Percentiles rank a stretch among this genome's conserved stretches.
Conservation (phyloP, 768 basidiomycete species). For the Mycena amicta region DNA sequence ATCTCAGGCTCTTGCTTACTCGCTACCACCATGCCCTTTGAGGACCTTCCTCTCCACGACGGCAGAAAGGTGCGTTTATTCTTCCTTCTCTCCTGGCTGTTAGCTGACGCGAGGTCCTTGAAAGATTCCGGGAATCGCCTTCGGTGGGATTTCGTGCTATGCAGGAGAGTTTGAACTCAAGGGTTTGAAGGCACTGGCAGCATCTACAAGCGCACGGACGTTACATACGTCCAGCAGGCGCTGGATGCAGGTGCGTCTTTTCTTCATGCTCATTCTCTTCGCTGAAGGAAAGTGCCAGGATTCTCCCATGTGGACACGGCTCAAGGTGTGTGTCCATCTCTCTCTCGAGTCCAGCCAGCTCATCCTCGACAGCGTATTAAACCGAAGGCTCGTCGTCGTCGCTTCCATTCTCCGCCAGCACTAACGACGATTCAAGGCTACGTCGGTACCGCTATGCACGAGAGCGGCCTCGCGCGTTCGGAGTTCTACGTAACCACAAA, state of each 20-base stretch:
- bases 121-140: conserved; percentile 50
- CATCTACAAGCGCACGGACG: conserved; percentile 34
- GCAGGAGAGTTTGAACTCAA: neutral
- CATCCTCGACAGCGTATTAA: conserved; percentile 4
- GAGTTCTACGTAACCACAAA: conserved; percentile 42
- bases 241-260: conserved; percentile 30
- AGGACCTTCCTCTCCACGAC: conserved; percentile 29
- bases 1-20: too few relatives aligned
- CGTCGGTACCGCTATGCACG: conserved; percentile 30
- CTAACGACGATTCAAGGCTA: conserved; percentile 29
- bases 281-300: conserved; percentile 25
- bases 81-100: neutral
- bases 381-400: conserved; percentile 29
- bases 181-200: conserved; percentile 18
- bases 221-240: conserved; percentile 48
- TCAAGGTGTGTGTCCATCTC: conserved; percentile 32
- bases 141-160: conserved; percentile 40
- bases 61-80: conserved; percentile 27
- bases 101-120: neutral
- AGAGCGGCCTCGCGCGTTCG: conserved; percentile 32
- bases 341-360: neutral
- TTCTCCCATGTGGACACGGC: conserved; percentile 56
- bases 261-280: neutral
- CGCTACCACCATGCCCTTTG: conserved; percentile 33
- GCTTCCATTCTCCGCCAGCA: conserved; percentile 22